These are phyloP conservation scores for Fusarium cicatricum DNA, from an alignment of 2,329 filamentous ascomycete species.

Conservation along the genomic window DNA sequence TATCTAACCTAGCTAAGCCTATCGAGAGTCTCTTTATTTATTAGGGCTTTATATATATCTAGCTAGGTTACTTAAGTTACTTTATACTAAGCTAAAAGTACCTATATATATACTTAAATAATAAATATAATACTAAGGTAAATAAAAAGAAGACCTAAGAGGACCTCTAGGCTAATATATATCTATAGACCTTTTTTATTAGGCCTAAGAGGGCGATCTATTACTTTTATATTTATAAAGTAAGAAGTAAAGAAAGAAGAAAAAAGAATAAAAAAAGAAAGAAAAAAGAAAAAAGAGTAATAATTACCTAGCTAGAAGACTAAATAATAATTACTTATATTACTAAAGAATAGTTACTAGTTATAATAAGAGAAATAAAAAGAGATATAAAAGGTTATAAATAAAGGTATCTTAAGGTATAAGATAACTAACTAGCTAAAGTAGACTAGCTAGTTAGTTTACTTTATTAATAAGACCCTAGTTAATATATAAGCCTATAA, in stretches of 20 bases:
- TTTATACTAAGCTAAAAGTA: background rate
- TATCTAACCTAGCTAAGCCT: background rate
- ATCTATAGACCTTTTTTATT: constrained; percentile 6
- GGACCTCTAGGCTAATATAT: background rate
- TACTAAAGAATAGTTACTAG: background rate
- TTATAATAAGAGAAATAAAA: background rate
- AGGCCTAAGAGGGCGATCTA: background rate
- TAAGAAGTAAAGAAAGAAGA: background rate
- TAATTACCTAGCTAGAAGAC: too few relatives aligned
- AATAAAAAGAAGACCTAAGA: background rate
- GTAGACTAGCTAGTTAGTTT: background rate
- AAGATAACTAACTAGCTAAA: background rate
- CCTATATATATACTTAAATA: background rate
- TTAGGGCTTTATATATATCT: background rate
- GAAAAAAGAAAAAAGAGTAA: background rate
- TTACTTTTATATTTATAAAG: background rate
- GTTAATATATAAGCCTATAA: constrained; percentile 2
- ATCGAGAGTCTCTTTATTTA: background rate
- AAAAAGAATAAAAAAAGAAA: background rate
- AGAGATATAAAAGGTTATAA: background rate
- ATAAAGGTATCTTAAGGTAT: constrained; percentile 2
- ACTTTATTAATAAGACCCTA: background rate
- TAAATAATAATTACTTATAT: background rate
- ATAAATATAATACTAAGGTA: background rate
- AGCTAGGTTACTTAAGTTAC: background rate